Percentiles rank a stretch among this genome's conserved stretches.
phyloP scores from a whole-genome alignment of 1,284 basidiomycete genomes.

The Puccinia coronata region DNA sequence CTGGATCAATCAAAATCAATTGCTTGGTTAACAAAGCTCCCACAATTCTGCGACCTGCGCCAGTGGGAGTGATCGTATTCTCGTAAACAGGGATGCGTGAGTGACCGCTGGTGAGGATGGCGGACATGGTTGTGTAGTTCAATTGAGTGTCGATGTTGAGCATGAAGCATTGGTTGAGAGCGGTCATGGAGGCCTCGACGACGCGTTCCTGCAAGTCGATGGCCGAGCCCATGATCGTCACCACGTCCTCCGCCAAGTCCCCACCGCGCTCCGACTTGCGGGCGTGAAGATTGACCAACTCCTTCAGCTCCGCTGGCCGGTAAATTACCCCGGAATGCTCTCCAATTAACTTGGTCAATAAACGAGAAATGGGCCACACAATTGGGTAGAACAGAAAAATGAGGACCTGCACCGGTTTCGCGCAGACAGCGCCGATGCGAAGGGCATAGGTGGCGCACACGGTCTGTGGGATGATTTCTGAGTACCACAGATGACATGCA shows the following conservation, averaged over 20 bases:
- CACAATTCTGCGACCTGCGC: constrained; percentile 12
- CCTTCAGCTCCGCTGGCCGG: constrained; percentile 66
- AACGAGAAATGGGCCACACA: constrained; percentile 58
- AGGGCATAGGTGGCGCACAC: constrained; percentile 60
- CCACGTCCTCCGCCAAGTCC: constrained; percentile 72
- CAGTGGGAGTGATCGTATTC: constrained; percentile 51
- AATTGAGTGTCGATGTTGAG: constrained; percentile 72
- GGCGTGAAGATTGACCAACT: constrained; percentile 71
- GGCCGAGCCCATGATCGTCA: constrained; percentile 73
- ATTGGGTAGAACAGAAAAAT: constrained; percentile 58
- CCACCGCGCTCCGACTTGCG: constrained; percentile 65
- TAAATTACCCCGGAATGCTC: constrained; percentile 63
- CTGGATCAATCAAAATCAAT: constrained; percentile 45
- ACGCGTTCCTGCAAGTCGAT: constrained; percentile 70
- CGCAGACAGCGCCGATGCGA: constrained; percentile 58
- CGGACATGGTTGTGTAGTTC: constrained; percentile 73
- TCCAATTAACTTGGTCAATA: constrained; percentile 58
- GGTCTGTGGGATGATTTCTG: constrained; percentile 81
- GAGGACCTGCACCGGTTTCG: constrained; percentile 56
- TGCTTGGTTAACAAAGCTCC: constrained; percentile 43
- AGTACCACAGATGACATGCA: constrained; percentile 63
- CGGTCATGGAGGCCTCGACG: constrained; percentile 75
- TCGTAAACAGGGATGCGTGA: constrained; percentile 64
- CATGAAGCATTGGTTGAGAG: constrained; percentile 72
- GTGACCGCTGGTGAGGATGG: constrained; percentile 75